Evolutionary conservation across 176 grass and related monocot genomes (phyloP).

Genomic region (Lolium multiflorum): DNA sequence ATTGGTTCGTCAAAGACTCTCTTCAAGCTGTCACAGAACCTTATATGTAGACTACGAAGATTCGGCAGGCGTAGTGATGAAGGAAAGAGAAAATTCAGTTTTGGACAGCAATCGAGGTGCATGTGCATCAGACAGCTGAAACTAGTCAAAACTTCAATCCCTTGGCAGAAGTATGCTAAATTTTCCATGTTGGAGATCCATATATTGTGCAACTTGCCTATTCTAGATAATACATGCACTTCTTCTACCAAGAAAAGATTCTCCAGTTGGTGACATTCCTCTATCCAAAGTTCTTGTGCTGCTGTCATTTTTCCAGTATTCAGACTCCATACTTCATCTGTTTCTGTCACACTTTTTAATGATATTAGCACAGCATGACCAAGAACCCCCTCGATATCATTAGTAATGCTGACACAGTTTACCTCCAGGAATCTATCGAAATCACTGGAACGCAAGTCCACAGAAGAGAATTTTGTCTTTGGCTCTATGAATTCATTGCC

Average conservation of each 20-base stretch:
- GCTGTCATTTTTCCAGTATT: constrained; percentile 23
- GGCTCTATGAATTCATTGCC: neutral
- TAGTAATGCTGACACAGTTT: neutral
- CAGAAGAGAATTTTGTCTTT: neutral
- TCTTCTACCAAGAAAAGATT: constrained; percentile 16
- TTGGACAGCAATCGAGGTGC: constrained; percentile 42
- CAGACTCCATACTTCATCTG: neutral
- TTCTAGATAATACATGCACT: neutral
- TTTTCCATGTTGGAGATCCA: constrained; percentile 42
- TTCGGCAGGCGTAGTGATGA: neutral
- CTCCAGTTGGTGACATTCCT: constrained; percentile 13
- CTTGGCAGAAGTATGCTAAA: constrained; percentile 34
- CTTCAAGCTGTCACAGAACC: constrained; percentile 39
- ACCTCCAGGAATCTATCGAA: constrained; percentile 21
- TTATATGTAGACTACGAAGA: constrained; percentile 18
- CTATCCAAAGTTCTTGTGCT: constrained; percentile 34
- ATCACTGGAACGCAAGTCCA: neutral
- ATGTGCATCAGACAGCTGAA: constrained; percentile 40
- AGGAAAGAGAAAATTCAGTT: constrained; percentile 8
- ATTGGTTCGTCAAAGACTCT: neutral
- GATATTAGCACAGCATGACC: constrained; percentile 32
- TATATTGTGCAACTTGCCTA: neutral
- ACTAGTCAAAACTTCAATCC: neutral
- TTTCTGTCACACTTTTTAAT: neutral
- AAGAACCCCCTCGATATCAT: constrained; percentile 36